These are phyloP conservation scores for Solanum ossicruentum DNA, from an alignment of 257 asterid genomes.

Conservation along the genomic window DNA sequence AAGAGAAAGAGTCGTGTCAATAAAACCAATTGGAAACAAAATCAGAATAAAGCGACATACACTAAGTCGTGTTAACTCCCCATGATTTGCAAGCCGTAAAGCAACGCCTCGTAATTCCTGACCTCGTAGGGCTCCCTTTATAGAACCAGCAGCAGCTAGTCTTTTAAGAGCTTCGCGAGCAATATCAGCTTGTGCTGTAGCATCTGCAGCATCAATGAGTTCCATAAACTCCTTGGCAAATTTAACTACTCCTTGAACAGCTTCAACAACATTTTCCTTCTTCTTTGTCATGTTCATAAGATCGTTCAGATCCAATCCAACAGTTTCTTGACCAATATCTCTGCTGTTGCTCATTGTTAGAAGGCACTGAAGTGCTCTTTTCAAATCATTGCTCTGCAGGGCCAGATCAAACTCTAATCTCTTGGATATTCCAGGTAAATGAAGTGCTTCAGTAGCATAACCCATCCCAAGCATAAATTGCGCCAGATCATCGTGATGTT, in stretches of 20 bases:
- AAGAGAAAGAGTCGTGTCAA: neutral
- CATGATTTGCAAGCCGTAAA: slow-evolving; percentile 90
- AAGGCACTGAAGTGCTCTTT: slow-evolving; percentile 92
- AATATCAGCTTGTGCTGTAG: slow-evolving; percentile 92
- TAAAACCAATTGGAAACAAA: neutral
- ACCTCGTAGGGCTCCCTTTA: slow-evolving; percentile 90
- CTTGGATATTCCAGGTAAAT: slow-evolving; percentile 96
- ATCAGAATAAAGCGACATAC: slow-evolving; percentile 31
- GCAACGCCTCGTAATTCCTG: slow-evolving; percentile 91
- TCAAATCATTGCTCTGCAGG: slow-evolving; percentile 88
- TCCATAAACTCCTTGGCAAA: slow-evolving; percentile 90
- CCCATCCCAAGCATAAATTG: slow-evolving; percentile 99
- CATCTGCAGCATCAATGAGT: slow-evolving; percentile 98
- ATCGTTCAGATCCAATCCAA: slow-evolving; percentile 84
- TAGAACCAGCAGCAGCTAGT: slow-evolving; percentile 96
- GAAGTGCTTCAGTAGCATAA: slow-evolving; percentile 98
- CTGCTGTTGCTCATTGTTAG: slow-evolving; percentile 96
- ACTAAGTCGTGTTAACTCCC: slow-evolving; percentile 90
- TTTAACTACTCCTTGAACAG: slow-evolving; percentile 91
- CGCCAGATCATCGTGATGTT: slow-evolving; percentile 96
- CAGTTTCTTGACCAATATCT: slow-evolving; percentile 92
- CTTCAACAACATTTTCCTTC: slow-evolving; percentile 87
- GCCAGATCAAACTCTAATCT: slow-evolving; percentile 94
- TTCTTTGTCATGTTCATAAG: slow-evolving; percentile 73
- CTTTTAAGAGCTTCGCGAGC: slow-evolving; percentile 98